phyloP scores from a whole-genome alignment of 164 flowering plant species.

The Tetrastigma voinierianum region DNA sequence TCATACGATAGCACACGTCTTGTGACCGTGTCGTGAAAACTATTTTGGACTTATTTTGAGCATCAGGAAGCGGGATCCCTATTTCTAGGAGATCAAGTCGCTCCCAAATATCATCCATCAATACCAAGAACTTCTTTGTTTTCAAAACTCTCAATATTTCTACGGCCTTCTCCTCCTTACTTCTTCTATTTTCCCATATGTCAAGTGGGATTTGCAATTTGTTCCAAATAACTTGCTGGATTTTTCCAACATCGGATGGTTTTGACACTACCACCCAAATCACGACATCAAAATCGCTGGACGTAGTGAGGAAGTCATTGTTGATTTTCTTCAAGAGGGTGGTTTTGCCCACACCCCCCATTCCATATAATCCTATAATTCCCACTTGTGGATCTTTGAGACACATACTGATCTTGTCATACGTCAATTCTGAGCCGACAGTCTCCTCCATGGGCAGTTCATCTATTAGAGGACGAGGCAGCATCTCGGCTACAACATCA shows the following conservation, averaged over 20 bases:
- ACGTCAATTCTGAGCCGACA: background rate
- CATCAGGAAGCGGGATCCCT: background rate
- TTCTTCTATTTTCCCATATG: background rate
- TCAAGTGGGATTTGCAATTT: background rate
- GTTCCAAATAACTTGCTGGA: background rate
- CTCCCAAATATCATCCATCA: slow-evolving; percentile 15
- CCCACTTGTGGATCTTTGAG: background rate
- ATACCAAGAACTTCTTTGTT: slow-evolving; percentile 3
- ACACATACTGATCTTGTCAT: background rate
- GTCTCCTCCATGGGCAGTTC: background rate
- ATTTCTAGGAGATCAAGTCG: background rate
- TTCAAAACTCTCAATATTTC: background rate
- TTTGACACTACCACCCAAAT: background rate
- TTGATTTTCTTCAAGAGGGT: background rate
- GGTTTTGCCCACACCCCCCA: background rate
- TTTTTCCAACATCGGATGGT: background rate
- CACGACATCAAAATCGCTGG: background rate
- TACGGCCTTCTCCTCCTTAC: background rate
- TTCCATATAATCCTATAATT: background rate
- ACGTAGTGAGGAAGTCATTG: background rate
- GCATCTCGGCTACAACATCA: background rate
- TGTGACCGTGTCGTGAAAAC: slow-evolving; percentile 7
- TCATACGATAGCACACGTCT: slow-evolving; percentile 15
- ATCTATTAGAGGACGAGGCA: background rate
- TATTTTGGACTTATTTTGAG: slow-evolving; percentile 1